Percentiles rank a stretch among this genome's conserved stretches.
Conservation (phyloP, 139 green algal genomes). For the Volvox africanus region DNA sequence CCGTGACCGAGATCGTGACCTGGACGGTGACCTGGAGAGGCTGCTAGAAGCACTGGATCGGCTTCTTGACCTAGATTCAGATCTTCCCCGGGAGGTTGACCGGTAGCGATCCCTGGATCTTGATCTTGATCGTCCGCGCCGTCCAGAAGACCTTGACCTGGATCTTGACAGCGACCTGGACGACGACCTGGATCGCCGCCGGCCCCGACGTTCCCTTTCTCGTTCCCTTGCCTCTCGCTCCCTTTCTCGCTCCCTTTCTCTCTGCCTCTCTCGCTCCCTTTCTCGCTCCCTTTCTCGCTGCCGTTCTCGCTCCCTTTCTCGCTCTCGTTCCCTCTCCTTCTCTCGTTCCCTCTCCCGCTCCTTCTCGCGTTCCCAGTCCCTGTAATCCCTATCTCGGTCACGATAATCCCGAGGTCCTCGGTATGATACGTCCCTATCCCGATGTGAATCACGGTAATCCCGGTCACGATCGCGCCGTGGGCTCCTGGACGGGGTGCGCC, state of each 20-base stretch:
- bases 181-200: not conserved
- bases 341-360: not conserved
- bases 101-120: not conserved
- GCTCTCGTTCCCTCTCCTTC: not conserved
- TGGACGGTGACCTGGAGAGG: slow-evolving; percentile 10
- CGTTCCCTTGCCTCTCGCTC: slow-evolving; percentile 11
- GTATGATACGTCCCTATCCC: slow-evolving; percentile 15
- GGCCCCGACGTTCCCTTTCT: slow-evolving; percentile 8
- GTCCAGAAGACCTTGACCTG: not conserved
- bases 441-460: not conserved
- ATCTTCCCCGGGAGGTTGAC: not conserved
- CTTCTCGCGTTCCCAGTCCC: not conserved
- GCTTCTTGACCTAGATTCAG: slow-evolving; percentile 1
- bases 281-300: not conserved
- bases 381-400: not conserved
- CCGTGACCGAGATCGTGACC: not conserved
- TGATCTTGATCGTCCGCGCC: slow-evolving; percentile 1
- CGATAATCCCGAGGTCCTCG: not conserved
- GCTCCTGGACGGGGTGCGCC: slow-evolving; percentile 19
- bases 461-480: not conserved
- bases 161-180: slow-evolving; percentile 17
- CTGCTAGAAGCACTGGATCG: slow-evolving; percentile 9
- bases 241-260: not conserved
- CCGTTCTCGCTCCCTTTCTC: not conserved
- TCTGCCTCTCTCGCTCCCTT: not conserved